Evolutionary conservation across 441 rosid species (phyloP), one percentile per base, ranked within the genome.

Genomic region (Isatis lusitanica): DNA sequence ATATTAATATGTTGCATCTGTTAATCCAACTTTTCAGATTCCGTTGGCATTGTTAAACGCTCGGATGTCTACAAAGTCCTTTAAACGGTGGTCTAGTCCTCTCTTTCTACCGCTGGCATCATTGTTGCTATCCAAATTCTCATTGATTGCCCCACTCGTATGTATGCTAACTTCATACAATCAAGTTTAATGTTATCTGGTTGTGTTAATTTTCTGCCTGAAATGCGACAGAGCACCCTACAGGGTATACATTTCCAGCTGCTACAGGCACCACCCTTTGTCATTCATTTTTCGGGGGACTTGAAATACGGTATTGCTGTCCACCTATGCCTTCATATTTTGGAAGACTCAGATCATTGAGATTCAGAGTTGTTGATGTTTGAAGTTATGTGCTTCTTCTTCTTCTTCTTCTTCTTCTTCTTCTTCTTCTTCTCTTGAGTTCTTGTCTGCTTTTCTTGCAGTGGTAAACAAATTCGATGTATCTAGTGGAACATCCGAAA

Each of bases 241-340:
- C 93, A 94, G 88, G 99, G 92, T 68, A 82, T 94, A 73, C 86
- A 55, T 77, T 88, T 86, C 80, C 99, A 94, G 85, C 83, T 90
- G 70, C 85, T 94, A 67, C 88, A 85, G 67, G 98, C 99, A 62
- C 79, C 99, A 59, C 94, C 97, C 21, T 80, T 73, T 51, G 70
- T 75, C 79, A 85, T 94, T 13, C 77, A 88, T 77, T 94, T 83
- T 79, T 71, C 92, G 31, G 97, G 98, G 61, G 99, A 94, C 82
- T 85, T 94, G 78, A 94, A 94, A 88, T 88, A 84, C 65, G 92
- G 98, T 94, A 85, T 56, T 59, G 64, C 65, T 64, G 6, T 71
- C 38, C 38, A 18, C 44, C 18, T 69, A 52, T 36, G 31, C 6
- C 33, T 44, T 39, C 18, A 26, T 9, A 48, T 46, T 11, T 73